Evolutionary conservation across 257 asterid genomes (phyloP).

Genomic region (Nicotiana undulata): DNA sequence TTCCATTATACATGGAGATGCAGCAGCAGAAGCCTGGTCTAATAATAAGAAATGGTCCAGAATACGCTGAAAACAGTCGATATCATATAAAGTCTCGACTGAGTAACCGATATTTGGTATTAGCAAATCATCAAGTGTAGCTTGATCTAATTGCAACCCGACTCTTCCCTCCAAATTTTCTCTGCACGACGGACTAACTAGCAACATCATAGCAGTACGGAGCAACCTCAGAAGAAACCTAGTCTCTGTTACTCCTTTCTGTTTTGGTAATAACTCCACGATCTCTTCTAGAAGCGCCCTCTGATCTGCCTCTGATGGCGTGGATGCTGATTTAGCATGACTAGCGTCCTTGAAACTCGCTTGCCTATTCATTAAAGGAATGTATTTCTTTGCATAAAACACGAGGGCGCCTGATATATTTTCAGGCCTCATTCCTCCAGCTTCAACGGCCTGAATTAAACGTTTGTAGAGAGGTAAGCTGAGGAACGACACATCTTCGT

Average conservation of each 20-base stretch:
- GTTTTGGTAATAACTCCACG: slow-evolving; percentile 55
- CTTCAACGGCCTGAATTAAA: slow-evolving; percentile 61
- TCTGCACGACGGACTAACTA: slow-evolving; percentile 52
- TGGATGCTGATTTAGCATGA: slow-evolving; percentile 33
- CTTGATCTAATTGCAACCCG: slow-evolving; percentile 73
- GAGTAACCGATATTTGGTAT: slow-evolving; percentile 61
- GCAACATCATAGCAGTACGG: slow-evolving; percentile 59
- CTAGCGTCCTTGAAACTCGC: slow-evolving; percentile 55
- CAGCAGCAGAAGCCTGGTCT: slow-evolving; percentile 53
- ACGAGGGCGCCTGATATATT: slow-evolving; percentile 60
- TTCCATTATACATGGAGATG: slow-evolving; percentile 54
- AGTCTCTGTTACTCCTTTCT: slow-evolving; percentile 56
- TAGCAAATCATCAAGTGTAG: slow-evolving; percentile 58
- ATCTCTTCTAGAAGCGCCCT: slow-evolving; percentile 70
- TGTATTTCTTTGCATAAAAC: slow-evolving; percentile 65
- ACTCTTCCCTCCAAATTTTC: slow-evolving; percentile 69
- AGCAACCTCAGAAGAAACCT: slow-evolving; percentile 71
- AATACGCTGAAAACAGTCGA: slow-evolving; percentile 87
- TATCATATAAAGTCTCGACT: slow-evolving; percentile 63
- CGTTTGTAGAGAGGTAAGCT: slow-evolving; percentile 57
- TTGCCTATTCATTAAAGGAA: slow-evolving; percentile 75
- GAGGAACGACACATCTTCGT: slow-evolving; percentile 74
- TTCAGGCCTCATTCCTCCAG: slow-evolving; percentile 56
- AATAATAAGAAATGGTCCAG: slow-evolving; percentile 64
- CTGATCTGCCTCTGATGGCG: slow-evolving; percentile 80